Percentiles rank a stretch among this genome's conserved stretches.
Conservation (phyloP, 768 basidiomycete species). For the Rickenella mellea region DNA sequence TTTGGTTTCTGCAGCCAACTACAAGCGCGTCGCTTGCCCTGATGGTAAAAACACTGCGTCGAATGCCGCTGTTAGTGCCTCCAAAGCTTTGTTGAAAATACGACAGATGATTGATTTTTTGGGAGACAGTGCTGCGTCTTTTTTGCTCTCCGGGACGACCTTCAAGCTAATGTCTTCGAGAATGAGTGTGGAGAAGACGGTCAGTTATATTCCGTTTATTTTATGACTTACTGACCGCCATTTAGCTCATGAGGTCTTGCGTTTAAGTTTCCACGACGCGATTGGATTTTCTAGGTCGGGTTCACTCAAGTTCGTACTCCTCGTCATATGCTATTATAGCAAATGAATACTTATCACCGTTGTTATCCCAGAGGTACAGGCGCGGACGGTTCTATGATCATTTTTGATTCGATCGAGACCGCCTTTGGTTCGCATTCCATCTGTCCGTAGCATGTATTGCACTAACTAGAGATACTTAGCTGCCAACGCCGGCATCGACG, state of each 20-base stretch:
- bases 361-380: neutral
- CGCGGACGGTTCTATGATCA: slow-evolving; percentile 4
- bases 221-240: too few species aligned
- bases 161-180: slow-evolving; percentile 3
- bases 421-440: slow-evolving; percentile 33
- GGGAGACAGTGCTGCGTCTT: neutral
- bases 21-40: slow-evolving; percentile 7
- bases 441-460: slow-evolving; percentile 31
- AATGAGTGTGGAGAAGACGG: slow-evolving; percentile 6
- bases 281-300: slow-evolving; percentile 8
- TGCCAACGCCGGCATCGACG: slow-evolving; percentile 10
- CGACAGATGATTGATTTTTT: neutral
- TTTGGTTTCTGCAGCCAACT: slow-evolving; percentile 11
- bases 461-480: slow-evolving; percentile 18
- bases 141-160: slow-evolving; percentile 1
- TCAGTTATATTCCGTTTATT: slow-evolving; percentile 5
- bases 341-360: neutral
- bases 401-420: slow-evolving; percentile 3
- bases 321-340: neutral
- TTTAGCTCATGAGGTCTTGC: slow-evolving; percentile 20
- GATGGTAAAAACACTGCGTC: slow-evolving; percentile 7
- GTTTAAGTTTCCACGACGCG: slow-evolving; percentile 19
- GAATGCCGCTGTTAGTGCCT: slow-evolving; percentile 5
- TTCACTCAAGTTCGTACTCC: slow-evolving; percentile 5
- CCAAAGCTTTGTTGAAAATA: neutral